Base-by-base conservation (phyloP, 805 yeast species). In the Myxozyma monticola region DNA sequence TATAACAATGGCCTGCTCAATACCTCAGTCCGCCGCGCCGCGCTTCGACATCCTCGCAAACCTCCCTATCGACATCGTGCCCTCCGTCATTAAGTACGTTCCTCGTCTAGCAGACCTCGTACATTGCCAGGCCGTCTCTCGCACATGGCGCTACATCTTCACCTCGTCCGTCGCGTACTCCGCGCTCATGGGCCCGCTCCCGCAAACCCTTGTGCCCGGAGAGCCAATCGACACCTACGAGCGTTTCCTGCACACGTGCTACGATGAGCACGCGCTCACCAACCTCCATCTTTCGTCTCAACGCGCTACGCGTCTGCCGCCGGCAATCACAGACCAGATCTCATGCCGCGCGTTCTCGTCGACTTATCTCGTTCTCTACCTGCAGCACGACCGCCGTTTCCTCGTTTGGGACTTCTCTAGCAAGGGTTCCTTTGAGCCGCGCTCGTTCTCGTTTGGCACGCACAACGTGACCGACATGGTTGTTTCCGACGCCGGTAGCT, bases 1-100 rank as follows among this genome's bases (percentile, higher is more conserved):
- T n/a, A n/a, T n/a, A n/a, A n/a, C n/a, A n/a, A n/a, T n/a, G n/a
- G n/a, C n/a, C n/a, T n/a, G n/a, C n/a, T n/a, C n/a, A n/a, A n/a
- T n/a, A n/a, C n/a, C n/a, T n/a, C 31, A 4, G 42, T 26, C 15
- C n/a, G 18, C 29, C 26, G 22, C 40, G 9, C 14, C 30, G 15
- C 36, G 10, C 9, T 38, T 54, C 22, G 59, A 54, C 35, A 48
- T 54, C 43, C 26, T 54, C 20, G 53, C 41, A 15, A 49, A 45
- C 35, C 48, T 54, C 18, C 59, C 59, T 15, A 31, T 54, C 33
- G 59, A 54, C 26, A 34, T 54, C 37, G 29, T 54, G 17, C 54
- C 59, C 28, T 8, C 6, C 24, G 29, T 54, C 37, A 57, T 40
- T 9, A 43, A 52, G 57, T 35, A 54, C 42, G 42, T 54, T 3